Evolutionary conservation across 2,329 filamentous ascomycete genomes (phyloP).

Genomic region (Botrytis aclada): DNA sequence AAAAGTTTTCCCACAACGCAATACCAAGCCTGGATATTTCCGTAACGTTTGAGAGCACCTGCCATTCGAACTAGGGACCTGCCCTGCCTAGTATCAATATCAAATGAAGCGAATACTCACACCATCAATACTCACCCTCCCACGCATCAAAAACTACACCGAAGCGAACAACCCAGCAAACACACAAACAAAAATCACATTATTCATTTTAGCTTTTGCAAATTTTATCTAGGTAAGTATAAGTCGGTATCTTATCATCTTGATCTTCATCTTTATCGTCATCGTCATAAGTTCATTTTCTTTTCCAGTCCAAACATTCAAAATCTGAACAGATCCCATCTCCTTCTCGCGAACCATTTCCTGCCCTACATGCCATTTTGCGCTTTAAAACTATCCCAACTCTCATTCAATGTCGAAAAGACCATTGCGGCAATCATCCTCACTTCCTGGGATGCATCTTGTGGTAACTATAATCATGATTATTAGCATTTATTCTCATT

Average conservation of each 20-base stretch:
- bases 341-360: not conserved
- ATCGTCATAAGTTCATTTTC: not conserved
- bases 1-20: too few species aligned
- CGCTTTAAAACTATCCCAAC: conserved; percentile 70
- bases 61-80: too few species aligned
- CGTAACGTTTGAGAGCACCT: too few species aligned
- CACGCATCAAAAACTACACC: not conserved
- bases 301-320: too few species aligned
- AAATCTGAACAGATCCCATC: not conserved
- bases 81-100: too few species aligned
- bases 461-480: conserved; percentile 50
- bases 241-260: not conserved
- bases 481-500: conserved; percentile 12
- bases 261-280: not conserved
- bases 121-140: too few species aligned
- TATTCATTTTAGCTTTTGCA: not conserved
- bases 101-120: too few species aligned
- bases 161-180: not conserved
- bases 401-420: conserved; percentile 67
- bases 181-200: not conserved
- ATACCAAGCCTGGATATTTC: too few species aligned
- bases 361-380: conserved; percentile 57
- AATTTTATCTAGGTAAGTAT: not conserved
- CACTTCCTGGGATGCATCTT: conserved; percentile 62
- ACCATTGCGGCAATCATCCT: conserved; percentile 63